Conservation (phyloP, 768 basidiomycete genomes). For the Leccinum ochraceum region DNA sequence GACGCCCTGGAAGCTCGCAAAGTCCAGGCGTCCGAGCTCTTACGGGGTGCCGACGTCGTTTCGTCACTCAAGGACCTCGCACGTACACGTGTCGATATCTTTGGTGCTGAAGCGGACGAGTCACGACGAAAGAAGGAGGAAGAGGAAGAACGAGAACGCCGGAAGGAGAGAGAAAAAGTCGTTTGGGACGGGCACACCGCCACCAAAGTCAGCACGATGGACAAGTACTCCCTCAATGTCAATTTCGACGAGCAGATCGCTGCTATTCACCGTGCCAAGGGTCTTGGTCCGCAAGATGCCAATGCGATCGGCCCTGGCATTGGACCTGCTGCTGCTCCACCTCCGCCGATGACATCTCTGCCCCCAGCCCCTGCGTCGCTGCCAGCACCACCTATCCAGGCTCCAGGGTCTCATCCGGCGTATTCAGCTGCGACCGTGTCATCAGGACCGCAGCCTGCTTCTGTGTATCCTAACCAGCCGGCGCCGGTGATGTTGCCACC, state of each 20-base stretch:
- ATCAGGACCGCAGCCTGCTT: slow-evolving; percentile 90
- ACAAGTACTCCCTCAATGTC: slow-evolving; percentile 91
- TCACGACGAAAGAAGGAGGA: slow-evolving; percentile 86
- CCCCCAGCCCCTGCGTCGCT: slow-evolving; percentile 73
- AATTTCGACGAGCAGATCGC: slow-evolving; percentile 98
- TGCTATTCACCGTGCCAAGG: slow-evolving; percentile 91
- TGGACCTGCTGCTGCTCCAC: slow-evolving; percentile 74
- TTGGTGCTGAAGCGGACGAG: slow-evolving; percentile 92
- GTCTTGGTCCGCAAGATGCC: slow-evolving; percentile 78
- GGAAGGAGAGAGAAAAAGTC: slow-evolving; percentile 90
- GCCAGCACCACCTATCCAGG: slow-evolving; percentile 64
- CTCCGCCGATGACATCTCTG: slow-evolving; percentile 58
- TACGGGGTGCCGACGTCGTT: slow-evolving; percentile 91
- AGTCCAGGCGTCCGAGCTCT: slow-evolving; percentile 83
- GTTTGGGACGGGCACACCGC: slow-evolving; percentile 99
- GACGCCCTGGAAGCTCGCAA: slow-evolving; percentile 87
- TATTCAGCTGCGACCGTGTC: slow-evolving; percentile 87
- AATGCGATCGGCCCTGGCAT: slow-evolving; percentile 88
- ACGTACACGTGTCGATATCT: slow-evolving; percentile 95
- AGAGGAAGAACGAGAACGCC: slow-evolving; percentile 76
- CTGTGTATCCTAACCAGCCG: slow-evolving; percentile 57
- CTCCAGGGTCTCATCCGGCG: slow-evolving; percentile 46
- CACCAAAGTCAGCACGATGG: slow-evolving; percentile 86
- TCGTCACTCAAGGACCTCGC: slow-evolving; percentile 93
- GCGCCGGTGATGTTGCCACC: slow-evolving; percentile 80